Conservation (phyloP, 2,329 filamentous ascomycete genomes). For the Botrytis aclada region DNA sequence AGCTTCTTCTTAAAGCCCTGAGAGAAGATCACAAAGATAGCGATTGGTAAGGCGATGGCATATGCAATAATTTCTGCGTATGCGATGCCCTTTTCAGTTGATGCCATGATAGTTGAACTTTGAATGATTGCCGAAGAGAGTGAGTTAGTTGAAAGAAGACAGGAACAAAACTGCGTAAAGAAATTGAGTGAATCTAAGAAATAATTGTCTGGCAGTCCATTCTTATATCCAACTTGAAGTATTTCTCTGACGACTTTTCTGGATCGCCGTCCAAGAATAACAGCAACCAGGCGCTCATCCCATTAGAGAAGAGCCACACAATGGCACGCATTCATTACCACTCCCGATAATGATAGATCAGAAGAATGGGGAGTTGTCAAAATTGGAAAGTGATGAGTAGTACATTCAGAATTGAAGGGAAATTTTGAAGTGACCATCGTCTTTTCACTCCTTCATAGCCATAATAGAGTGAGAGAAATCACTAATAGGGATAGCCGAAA, state of each 20-base stretch:
- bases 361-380: background rate
- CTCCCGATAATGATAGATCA: background rate
- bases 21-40: conserved; percentile 29
- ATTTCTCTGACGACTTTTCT: too few species aligned
- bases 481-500: background rate
- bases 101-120: conserved; percentile 22
- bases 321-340: background rate
- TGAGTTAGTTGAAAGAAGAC: background rate
- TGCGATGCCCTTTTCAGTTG: conserved; percentile 29
- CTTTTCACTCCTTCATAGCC: background rate
- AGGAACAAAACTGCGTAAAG: background rate
- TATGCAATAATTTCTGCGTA: conserved; percentile 34
- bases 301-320: background rate
- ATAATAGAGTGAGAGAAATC: background rate
- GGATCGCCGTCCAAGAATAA: background rate
- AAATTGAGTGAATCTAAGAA: too few species aligned
- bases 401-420: too few species aligned
- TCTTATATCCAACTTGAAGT: background rate
- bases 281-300: background rate
- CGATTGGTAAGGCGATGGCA: conserved; percentile 15
- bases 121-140: too few species aligned
- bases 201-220: too few species aligned
- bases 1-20: conserved; percentile 35
- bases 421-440: background rate
- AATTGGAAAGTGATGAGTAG: background rate